These are phyloP conservation scores for Sporopachydermia lactativora DNA, from an alignment of 805 yeast genomes.

Conservation along the genomic window DNA sequence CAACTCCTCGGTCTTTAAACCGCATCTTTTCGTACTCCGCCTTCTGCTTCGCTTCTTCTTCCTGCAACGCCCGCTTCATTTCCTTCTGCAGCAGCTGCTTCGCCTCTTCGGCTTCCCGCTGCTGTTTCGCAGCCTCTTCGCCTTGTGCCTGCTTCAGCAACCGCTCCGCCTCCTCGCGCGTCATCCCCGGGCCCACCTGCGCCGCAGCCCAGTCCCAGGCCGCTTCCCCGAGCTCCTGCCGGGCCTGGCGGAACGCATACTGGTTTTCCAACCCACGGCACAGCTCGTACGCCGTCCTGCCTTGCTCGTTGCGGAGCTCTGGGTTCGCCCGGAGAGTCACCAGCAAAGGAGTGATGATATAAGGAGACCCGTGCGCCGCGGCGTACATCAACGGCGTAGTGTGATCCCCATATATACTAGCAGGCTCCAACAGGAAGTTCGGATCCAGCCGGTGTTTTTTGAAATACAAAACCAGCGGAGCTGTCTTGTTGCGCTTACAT, in stretches of 20 bases:
- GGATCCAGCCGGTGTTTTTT: conserved; percentile 40
- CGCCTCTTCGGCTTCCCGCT: conserved; percentile 6
- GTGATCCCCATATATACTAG: conserved; percentile 30
- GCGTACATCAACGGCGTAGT: conserved; percentile 79
- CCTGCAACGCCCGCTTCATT: conserved; percentile 8
- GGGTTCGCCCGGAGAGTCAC: conserved; percentile 62
- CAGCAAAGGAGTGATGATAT: conserved; percentile 47
- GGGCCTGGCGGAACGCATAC: conserved; percentile 51
- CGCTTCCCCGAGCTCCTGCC: conserved; percentile 55
- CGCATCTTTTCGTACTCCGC: conserved; percentile 1
- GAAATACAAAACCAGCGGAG: conserved; percentile 50
- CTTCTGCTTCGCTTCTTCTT: conserved; percentile 3
- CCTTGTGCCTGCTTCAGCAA: conserved; percentile 8
- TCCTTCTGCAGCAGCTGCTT: conserved; percentile 6
- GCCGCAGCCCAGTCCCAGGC: conserved; percentile 58
- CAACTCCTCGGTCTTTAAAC: conserved; percentile 5
- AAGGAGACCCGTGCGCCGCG: conserved; percentile 47
- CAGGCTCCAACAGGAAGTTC: conserved; percentile 44
- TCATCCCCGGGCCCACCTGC: conserved; percentile 42
- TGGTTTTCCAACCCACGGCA: conserved; percentile 28
- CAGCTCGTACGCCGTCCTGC: conserved; percentile 59
- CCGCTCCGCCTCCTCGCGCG: conserved; percentile 19
- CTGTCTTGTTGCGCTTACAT: conserved; percentile 64
- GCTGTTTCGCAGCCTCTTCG: neutral
- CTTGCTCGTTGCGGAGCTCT: conserved; percentile 32